Evolutionary conservation across 2,329 filamentous ascomycete genomes (phyloP).

Genomic region (Fusarium ramigenum): DNA sequence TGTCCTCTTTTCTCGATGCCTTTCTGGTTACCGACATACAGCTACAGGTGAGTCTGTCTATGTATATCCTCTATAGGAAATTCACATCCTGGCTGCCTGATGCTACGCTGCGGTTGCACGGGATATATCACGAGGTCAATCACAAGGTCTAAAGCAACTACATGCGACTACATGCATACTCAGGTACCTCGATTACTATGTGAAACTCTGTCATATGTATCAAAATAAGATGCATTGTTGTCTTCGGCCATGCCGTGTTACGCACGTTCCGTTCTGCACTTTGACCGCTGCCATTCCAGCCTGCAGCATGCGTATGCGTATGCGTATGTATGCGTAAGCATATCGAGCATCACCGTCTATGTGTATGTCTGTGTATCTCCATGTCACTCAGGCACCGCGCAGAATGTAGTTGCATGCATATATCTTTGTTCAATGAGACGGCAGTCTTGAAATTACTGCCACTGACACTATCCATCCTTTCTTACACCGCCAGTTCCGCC

Average conservation of each 20-base stretch:
- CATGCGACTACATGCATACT: neutral
- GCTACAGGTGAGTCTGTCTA: neutral
- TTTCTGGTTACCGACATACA: neutral
- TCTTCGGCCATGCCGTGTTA: neutral
- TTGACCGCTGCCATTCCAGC: slow-evolving; percentile 1
- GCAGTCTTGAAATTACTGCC: slow-evolving; percentile 32
- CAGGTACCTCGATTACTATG: neutral
- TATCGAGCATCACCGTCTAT: neutral
- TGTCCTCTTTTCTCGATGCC: neutral
- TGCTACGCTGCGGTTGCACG: neutral
- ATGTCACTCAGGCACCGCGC: slow-evolving; percentile 1
- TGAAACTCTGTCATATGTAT: neutral
- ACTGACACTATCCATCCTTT: slow-evolving; percentile 23
- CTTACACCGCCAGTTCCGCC: slow-evolving; percentile 41
- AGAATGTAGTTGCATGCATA: neutral
- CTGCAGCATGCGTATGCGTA: neutral
- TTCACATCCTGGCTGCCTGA: neutral
- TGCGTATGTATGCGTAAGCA: neutral
- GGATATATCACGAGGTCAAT: slow-evolving; percentile 7
- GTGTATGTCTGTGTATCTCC: neutral
- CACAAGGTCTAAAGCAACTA: slow-evolving; percentile 8
- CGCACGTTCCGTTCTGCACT: neutral
- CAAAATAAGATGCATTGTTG: neutral
- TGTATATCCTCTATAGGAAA: neutral
- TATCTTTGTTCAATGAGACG: slow-evolving; percentile 21